Evolutionary conservation across 2,329 filamentous ascomycete species (phyloP).

Genomic region (Alternaria sp.): DNA sequence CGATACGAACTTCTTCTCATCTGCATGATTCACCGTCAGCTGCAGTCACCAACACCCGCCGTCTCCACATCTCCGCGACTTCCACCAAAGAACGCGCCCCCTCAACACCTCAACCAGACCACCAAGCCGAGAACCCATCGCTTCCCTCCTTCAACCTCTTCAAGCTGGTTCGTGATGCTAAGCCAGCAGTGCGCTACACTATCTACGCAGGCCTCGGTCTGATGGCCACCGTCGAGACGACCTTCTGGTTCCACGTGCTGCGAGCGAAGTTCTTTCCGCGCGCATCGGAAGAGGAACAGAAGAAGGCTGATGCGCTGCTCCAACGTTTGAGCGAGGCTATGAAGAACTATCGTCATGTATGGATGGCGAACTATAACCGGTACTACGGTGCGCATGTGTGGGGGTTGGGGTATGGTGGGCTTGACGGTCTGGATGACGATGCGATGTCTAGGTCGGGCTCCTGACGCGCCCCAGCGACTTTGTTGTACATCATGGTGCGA

Average conservation of each 20-base stretch:
- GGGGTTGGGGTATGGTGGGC: slow-evolving; percentile 25
- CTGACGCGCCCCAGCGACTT: too few relatives aligned
- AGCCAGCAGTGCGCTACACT: slow-evolving; percentile 29
- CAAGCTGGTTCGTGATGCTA: slow-evolving; percentile 17
- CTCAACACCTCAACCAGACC: neutral
- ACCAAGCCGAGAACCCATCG: neutral
- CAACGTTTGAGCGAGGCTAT: slow-evolving; percentile 7
- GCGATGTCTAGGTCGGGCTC: too few relatives aligned
- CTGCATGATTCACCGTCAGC: neutral
- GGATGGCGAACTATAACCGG: slow-evolving; percentile 26
- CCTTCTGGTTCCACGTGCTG: slow-evolving; percentile 37
- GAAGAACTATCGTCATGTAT: slow-evolving; percentile 18
- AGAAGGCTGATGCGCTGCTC: slow-evolving; percentile 22
- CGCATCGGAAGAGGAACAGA: slow-evolving; percentile 14
- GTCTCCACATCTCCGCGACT: neutral
- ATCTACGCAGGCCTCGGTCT: slow-evolving; percentile 32
- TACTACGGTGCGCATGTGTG: slow-evolving; percentile 28
- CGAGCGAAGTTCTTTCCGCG: slow-evolving; percentile 36
- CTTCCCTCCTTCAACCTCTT: slow-evolving; percentile 23
- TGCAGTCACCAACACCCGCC: neutral
- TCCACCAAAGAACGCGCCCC: neutral
- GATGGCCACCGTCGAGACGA: slow-evolving; percentile 31
- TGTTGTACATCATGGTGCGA: too few relatives aligned
- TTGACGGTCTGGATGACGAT: slow-evolving; percentile 17
- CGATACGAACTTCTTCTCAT: neutral